phyloP scores from a whole-genome alignment of 495 filamentous ascomycete genomes.

The Neurospora tetraspora region DNA sequence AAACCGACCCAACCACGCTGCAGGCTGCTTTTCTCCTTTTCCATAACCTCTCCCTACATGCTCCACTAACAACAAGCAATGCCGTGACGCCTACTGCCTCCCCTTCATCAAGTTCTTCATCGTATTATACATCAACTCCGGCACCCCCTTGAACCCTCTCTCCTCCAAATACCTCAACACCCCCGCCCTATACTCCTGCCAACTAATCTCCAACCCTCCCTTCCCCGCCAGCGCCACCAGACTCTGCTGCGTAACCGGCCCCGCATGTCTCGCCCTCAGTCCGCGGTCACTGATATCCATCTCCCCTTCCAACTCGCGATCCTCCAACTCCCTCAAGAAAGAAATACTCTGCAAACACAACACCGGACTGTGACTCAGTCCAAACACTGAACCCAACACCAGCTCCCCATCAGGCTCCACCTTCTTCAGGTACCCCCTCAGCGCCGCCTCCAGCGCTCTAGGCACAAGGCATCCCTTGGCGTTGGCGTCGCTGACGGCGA shows the following conservation, averaged over 20 bases:
- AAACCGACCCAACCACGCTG: not conserved
- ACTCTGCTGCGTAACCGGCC: conserved; percentile 64
- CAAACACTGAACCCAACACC: conserved; percentile 50
- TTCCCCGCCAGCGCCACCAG: conserved; percentile 52
- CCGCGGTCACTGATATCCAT: conserved; percentile 7
- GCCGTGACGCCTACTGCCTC: conserved; percentile 1
- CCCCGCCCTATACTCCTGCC: conserved; percentile 66
- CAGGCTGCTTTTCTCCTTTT: not conserved
- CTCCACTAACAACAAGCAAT: not conserved
- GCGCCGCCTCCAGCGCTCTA: conserved; percentile 28
- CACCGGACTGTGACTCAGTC: conserved; percentile 56
- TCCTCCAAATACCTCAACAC: conserved; percentile 62
- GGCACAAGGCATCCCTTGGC: conserved; percentile 63
- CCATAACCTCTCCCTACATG: not conserved
- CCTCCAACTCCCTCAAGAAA: conserved; percentile 58
- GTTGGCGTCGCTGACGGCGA: conserved; percentile 57
- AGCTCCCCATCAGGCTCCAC: conserved; percentile 27
- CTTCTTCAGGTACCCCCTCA: conserved; percentile 36
- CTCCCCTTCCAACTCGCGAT: conserved; percentile 28
- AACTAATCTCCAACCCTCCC: conserved; percentile 59
- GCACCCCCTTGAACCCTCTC: conserved; percentile 55
- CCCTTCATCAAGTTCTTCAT: conserved; percentile 59
- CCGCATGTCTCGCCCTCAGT: conserved; percentile 49
- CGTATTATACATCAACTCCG: conserved; percentile 69
- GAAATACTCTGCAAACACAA: conserved; percentile 57